Conservation (phyloP, 495 filamentous ascomycete genomes). For the Aspergillus carlsbadensis region DNA sequence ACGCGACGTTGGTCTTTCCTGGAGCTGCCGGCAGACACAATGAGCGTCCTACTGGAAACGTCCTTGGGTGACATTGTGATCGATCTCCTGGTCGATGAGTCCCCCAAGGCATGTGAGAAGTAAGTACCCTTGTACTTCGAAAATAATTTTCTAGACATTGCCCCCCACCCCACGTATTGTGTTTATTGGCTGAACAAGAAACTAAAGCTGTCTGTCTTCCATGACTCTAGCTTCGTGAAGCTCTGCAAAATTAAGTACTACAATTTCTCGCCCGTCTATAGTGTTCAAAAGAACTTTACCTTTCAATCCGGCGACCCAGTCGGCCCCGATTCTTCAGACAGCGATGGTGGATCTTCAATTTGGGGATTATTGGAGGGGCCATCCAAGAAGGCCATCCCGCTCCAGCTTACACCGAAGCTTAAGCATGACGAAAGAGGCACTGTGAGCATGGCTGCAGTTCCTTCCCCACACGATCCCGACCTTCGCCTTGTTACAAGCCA, state of each 20-base stretch:
- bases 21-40: conserved; percentile 29
- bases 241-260: conserved; percentile 98
- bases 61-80: conserved; percentile 91
- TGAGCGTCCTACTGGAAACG: conserved; percentile 87
- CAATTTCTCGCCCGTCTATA: conserved; percentile 89
- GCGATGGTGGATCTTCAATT: conserved; percentile 88
- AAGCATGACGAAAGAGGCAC: conserved; percentile 85
- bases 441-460: conserved; percentile 90
- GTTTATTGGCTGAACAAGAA: conserved; percentile 40
- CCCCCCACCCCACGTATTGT: conserved; percentile 14
- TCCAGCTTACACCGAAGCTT: conserved; percentile 77
- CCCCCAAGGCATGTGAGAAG: conserved; percentile 90
- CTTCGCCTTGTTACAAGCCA: conserved; percentile 79
- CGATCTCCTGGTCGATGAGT: conserved; percentile 82
- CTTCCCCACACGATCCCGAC: conserved; percentile 74
- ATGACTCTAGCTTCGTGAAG: conserved; percentile 78
- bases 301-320: conserved; percentile 95
- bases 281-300: conserved; percentile 85
- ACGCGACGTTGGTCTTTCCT: conserved; percentile 26
- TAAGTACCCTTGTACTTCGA: conserved; percentile 44
- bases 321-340: conserved; percentile 75
- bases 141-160: too few relatives aligned
- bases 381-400: conserved; percentile 74
- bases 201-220: conserved; percentile 49
- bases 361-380: conserved; percentile 80